These are phyloP conservation scores for Glycyrrhiza uralensis DNA, from an alignment of 306 rosid genomes.

Conservation along the genomic window DNA sequence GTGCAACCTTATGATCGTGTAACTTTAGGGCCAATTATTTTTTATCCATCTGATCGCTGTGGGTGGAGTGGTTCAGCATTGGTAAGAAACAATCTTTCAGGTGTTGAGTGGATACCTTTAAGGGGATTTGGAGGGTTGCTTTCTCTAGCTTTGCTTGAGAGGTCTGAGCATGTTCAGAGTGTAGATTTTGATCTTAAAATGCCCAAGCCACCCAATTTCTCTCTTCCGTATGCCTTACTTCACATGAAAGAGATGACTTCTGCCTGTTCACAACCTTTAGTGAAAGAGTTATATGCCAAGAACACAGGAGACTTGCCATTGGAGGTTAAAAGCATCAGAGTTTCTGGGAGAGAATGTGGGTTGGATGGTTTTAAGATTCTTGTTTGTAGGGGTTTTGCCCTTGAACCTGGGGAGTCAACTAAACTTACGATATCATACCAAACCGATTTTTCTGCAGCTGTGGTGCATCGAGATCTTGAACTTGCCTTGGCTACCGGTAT, in stretches of 20 bases:
- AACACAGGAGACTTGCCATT: conserved; percentile 82
- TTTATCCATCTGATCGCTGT: conserved; percentile 74
- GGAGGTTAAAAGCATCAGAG: conserved; percentile 61
- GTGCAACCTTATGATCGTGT: conserved; percentile 63
- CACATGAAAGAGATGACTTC: conserved; percentile 43
- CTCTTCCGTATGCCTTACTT: conserved; percentile 54
- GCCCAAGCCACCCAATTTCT: conserved; percentile 47
- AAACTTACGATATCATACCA: conserved; percentile 60
- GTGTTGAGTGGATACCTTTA: conserved; percentile 79
- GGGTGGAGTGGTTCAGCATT: conserved; percentile 86
- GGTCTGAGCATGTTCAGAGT: conserved; percentile 51
- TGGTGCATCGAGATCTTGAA: conserved; percentile 80
- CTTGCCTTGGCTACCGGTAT: conserved; percentile 71
- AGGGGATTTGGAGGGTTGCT: conserved; percentile 77
- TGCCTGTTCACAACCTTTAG: conserved; percentile 58
- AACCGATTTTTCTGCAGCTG: conserved; percentile 66
- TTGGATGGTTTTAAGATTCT: conserved; percentile 79
- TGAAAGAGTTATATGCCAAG: conserved; percentile 73
- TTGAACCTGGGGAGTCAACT: conserved; percentile 37
- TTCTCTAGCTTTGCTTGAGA: conserved; percentile 68
- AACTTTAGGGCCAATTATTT: conserved; percentile 76
- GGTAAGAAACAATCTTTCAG: conserved; percentile 91
- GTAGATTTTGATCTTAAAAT: conserved; percentile 63
- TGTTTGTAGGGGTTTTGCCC: conserved; percentile 29
- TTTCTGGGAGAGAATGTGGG: conserved; percentile 79